Evolutionary conservation across 345 rosid species (phyloP), one percentile per base, ranked within the genome.

Genomic region (Erucastrum elatum): DNA sequence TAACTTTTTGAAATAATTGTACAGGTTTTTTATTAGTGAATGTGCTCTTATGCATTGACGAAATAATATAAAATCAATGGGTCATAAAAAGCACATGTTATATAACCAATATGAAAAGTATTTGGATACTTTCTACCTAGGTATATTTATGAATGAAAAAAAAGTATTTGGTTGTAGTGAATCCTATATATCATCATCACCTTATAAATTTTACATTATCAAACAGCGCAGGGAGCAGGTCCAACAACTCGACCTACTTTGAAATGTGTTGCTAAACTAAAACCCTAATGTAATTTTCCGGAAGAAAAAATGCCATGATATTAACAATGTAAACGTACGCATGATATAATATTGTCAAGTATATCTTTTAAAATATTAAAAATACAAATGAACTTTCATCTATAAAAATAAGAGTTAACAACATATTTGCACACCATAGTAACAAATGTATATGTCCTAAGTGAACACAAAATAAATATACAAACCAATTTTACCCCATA

Each of bases 71-170:
- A 58, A 72, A 78, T 65, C 27, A 64, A 29, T 71, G 34, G 59
- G 31, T 71, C 77, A 72, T 31, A 65, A 56, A 78, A 71, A 21
- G 21, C 72, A 71, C 72, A 71, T 78, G 77, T 65, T 49, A 61
- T 8, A 26, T 13, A n/a, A 41, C 29, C 34, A 10, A 64, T 65
- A 65, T 71, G 44, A 34, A 68, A 51, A 30, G 51, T 30, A 16
- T 60, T 17, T 56, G 29, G 61, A 21, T 21, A 21, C 21, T 21
- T 21, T 21, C 21, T 21, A 21, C 21, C 1, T 0, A 21, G 21
- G 21, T 21, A 21, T 21, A 21, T 21, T 21, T 21, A 21, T 21
- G 21, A 21, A 21, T 21, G 1, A 21, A 21, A 21, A 21, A 21
- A 21, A 21, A 21, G n/a, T n/a, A n/a, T n/a, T 21, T 55, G 17